Conservation (phyloP, 2,329 filamentous ascomycete species). For the Helotiales sp. region DNA sequence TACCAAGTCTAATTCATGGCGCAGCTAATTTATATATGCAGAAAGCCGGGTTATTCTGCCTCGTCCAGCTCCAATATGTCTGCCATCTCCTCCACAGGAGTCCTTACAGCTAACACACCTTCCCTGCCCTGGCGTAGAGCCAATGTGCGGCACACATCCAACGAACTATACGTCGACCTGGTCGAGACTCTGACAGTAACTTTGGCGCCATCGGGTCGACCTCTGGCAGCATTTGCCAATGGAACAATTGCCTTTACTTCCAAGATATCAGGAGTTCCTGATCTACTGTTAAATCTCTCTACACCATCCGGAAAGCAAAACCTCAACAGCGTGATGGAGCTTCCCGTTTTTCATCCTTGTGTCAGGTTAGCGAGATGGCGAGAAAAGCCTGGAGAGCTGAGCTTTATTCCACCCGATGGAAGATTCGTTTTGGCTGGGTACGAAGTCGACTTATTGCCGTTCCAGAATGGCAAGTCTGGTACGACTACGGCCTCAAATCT, state of each 20-base stretch:
- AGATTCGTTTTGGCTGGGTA: slow-evolving; percentile 93
- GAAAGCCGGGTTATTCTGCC: slow-evolving; percentile 41
- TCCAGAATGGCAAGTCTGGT: slow-evolving; percentile 62
- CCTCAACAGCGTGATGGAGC: slow-evolving; percentile 74
- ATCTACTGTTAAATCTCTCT: slow-evolving; percentile 80
- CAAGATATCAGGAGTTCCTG: slow-evolving; percentile 93
- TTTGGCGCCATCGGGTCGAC: slow-evolving; percentile 85
- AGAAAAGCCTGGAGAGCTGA: slow-evolving; percentile 87
- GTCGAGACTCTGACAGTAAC: slow-evolving; percentile 89
- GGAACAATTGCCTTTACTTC: slow-evolving; percentile 94
- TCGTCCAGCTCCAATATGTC: slow-evolving; percentile 41
- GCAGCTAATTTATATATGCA: slow-evolving; percentile 16
- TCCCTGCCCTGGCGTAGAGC: slow-evolving; percentile 85
- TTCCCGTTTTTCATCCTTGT: slow-evolving; percentile 96
- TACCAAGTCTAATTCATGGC: neutral
- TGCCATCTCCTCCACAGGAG: slow-evolving; percentile 42
- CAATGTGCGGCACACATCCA: slow-evolving; percentile 94
- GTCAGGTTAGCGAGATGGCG: slow-evolving; percentile 90
- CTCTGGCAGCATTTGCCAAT: slow-evolving; percentile 84
- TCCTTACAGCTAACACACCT: slow-evolving; percentile 51
- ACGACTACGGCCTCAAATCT: slow-evolving; percentile 62
- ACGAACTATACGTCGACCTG: slow-evolving; percentile 95
- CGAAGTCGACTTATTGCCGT: slow-evolving; percentile 86
- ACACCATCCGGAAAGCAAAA: slow-evolving; percentile 82
- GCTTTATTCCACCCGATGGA: slow-evolving; percentile 93